Conservation (phyloP, 345 rosid genomes). For the Reutealis trisperma region DNA sequence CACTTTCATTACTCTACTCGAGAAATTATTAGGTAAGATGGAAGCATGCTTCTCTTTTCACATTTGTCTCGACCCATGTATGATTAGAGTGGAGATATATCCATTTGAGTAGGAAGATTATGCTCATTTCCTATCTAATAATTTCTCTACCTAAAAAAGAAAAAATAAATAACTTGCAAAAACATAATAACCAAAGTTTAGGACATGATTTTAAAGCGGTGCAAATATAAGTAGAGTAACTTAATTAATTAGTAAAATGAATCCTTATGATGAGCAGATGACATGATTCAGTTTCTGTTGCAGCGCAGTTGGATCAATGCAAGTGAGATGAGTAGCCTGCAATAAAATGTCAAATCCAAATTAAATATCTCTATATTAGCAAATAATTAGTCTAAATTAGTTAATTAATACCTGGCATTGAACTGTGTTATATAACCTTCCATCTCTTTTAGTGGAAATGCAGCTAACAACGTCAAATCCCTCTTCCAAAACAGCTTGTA, state of each 20-base stretch:
- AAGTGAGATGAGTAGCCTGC: constrained; percentile 21
- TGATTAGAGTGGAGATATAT: too few species aligned
- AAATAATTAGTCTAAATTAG: too few species aligned
- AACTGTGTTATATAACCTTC: constrained; percentile 19
- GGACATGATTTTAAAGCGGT: neutral
- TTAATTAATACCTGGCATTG: constrained; percentile 36
- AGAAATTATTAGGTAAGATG: too few species aligned
- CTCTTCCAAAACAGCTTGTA: constrained; percentile 29
- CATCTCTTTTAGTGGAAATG: constrained; percentile 24
- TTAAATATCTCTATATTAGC: too few species aligned
- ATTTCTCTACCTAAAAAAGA: too few species aligned
- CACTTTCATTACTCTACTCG: too few species aligned
- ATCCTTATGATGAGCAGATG: neutral
- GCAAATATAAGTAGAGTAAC: neutral
- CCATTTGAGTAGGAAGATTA: too few species aligned
- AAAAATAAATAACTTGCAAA: too few species aligned
- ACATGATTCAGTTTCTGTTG: constrained; percentile 26
- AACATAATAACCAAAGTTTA: too few species aligned
- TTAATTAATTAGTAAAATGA: neutral
- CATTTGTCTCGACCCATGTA: too few species aligned
- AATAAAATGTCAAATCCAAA: neutral
- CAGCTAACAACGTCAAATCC: constrained; percentile 36
- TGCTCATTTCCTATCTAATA: too few species aligned
- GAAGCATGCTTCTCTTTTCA: too few species aligned
- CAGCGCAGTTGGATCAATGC: constrained; percentile 21